phyloP scores from a whole-genome alignment of 129 eudicot species.

The Flaveria linearis region DNA sequence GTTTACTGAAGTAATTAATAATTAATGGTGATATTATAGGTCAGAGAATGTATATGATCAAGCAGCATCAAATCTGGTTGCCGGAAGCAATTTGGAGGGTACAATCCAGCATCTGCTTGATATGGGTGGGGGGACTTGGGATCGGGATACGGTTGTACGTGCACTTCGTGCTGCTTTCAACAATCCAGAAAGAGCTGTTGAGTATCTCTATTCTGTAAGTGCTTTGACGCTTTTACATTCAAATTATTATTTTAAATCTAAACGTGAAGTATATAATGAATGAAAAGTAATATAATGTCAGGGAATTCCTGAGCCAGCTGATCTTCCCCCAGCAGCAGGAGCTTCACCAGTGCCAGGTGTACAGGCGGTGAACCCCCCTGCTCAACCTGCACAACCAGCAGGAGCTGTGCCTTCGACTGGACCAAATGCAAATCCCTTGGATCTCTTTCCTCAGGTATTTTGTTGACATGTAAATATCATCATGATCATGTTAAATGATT shows the following conservation, averaged over 20 bases:
- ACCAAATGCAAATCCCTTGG: slow-evolving; percentile 83
- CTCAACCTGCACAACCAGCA: slow-evolving; percentile 56
- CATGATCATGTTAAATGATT: slow-evolving; percentile 7
- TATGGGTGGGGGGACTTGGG: slow-evolving; percentile 98
- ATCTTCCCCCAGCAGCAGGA: slow-evolving; percentile 63
- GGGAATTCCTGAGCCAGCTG: slow-evolving; percentile 94
- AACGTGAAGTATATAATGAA: background rate
- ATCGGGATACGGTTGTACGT: slow-evolving; percentile 79
- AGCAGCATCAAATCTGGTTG: slow-evolving; percentile 86
- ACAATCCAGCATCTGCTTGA: slow-evolving; percentile 82
- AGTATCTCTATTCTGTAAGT: slow-evolving; percentile 84
- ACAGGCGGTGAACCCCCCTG: slow-evolving; percentile 23
- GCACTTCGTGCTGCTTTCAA: slow-evolving; percentile 94
- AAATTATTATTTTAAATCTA: background rate
- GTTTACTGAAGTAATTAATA: slow-evolving; percentile 13
- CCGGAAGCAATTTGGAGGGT: slow-evolving; percentile 75
- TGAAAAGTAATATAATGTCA: slow-evolving; percentile 13
- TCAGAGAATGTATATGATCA: slow-evolving; percentile 63
- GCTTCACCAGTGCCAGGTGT: slow-evolving; percentile 47
- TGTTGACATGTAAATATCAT: background rate
- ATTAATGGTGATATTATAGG: slow-evolving; percentile 37
- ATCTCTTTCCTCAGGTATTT: slow-evolving; percentile 87
- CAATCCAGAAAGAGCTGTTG: slow-evolving; percentile 95
- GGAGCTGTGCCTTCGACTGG: slow-evolving; percentile 62
- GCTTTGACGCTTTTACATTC: background rate